Evolutionary conservation across 176 grass and related monocot species (phyloP).

Genomic region (Hordeum vulgare): MorexV3_pseudomolecules_assembly NC_058522.1:96096533-96097032

Average conservation of each 20-base stretch:
- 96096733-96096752: background rate
- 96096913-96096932: too few species aligned
- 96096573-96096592: background rate
- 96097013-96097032: background rate
- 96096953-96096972: background rate
- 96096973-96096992: background rate
- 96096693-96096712: background rate
- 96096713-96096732: background rate
- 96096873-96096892: too few species aligned
- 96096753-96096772: too few species aligned
- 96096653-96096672: background rate
- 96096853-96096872: too few species aligned
- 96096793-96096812: too few species aligned
- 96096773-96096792: too few species aligned
- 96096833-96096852: too few species aligned
- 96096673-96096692: background rate
- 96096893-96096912: too few species aligned
- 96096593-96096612: background rate
- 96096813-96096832: too few species aligned
- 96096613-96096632: background rate
- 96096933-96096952: background rate
- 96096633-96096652: conserved; percentile 2
- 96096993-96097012: background rate
- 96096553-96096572: background rate
- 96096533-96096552: background rate